Conservation (phyloP, 1,284 basidiomycete genomes). For the Earliella scabrosa region DNA sequence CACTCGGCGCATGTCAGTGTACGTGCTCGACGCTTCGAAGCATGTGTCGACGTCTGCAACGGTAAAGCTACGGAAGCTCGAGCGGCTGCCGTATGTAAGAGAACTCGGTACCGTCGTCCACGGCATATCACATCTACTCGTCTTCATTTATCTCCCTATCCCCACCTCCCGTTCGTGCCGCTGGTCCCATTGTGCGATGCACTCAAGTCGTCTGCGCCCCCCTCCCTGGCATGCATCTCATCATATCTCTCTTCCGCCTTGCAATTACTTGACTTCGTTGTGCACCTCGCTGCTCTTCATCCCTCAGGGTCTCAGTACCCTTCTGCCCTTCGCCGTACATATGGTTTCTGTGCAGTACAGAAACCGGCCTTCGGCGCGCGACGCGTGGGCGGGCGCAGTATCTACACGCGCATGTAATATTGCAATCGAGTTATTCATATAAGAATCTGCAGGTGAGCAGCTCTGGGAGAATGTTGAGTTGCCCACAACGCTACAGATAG, state of each 20-base stretch:
- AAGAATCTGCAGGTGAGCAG: no score
- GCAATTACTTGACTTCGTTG: conserved; percentile 28
- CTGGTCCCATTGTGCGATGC: background rate
- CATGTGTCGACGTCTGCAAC: conserved; percentile 21
- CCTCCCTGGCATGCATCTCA: conserved; percentile 1
- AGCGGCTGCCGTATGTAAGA: conserved; percentile 38
- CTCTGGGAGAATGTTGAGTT: no score
- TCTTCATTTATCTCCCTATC: conserved; percentile 4
- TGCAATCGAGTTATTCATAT: conserved; percentile 11
- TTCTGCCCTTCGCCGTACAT: background rate
- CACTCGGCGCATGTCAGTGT: conserved; percentile 32
- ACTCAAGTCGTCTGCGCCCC: no score
- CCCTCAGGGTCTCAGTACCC: background rate
- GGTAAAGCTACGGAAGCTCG: conserved; percentile 31
- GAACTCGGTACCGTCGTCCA: conserved; percentile 32
- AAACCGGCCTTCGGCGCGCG: no score
- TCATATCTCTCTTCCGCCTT: conserved; percentile 16
- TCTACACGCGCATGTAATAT: background rate
- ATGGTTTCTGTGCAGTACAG: no score
- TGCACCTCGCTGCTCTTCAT: conserved; percentile 23
- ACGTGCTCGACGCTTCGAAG: conserved; percentile 36
- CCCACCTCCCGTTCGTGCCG: background rate
- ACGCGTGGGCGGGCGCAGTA: conserved; percentile 2
- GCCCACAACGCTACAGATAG: conserved; percentile 6
- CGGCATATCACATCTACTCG: conserved; percentile 14